A percentile compares a stretch with the other conserved stretches of the same genome.
Evolutionary conservation across 768 basidiomycete species (phyloP).

Genomic region (Lactarius vividus): DNA sequence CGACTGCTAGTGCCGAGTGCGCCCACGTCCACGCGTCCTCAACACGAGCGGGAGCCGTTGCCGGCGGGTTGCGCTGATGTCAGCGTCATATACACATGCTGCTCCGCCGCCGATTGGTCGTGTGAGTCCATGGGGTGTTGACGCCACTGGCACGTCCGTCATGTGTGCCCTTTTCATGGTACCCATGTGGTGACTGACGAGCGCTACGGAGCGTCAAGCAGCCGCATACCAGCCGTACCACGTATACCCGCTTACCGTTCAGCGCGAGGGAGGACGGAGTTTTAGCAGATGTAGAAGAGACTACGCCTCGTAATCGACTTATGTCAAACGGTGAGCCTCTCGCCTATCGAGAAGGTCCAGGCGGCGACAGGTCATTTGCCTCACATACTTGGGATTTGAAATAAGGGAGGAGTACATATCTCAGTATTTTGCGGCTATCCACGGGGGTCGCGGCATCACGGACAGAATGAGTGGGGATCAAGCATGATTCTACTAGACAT

Average conservation of each 20-base stretch:
- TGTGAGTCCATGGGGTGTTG: not conserved
- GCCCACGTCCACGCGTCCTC: not conserved
- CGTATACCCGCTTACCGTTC: not conserved
- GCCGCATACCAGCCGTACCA: not conserved
- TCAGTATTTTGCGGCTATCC: not conserved
- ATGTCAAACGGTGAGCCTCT: not conserved
- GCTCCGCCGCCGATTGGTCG: not conserved
- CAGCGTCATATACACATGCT: not conserved
- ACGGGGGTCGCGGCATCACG: too few relatives aligned
- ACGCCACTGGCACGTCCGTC: not conserved
- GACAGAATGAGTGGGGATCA: constrained; percentile 10
- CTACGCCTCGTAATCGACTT: not conserved
- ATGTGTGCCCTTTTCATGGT: not conserved
- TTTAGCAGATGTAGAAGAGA: not conserved
- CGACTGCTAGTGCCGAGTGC: not conserved
- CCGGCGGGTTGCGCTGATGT: not conserved
- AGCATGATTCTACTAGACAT: not conserved
- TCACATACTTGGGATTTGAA: not conserved
- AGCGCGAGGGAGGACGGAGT: not conserved
- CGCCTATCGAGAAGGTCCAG: not conserved
- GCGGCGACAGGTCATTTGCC: not conserved
- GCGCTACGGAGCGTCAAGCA: not conserved
- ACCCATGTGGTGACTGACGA: not conserved
- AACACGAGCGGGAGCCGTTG: not conserved
- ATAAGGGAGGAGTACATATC: not conserved